phyloP scores from a whole-genome alignment of 1,139 yeast species.

The Diutina sp. region DNA sequence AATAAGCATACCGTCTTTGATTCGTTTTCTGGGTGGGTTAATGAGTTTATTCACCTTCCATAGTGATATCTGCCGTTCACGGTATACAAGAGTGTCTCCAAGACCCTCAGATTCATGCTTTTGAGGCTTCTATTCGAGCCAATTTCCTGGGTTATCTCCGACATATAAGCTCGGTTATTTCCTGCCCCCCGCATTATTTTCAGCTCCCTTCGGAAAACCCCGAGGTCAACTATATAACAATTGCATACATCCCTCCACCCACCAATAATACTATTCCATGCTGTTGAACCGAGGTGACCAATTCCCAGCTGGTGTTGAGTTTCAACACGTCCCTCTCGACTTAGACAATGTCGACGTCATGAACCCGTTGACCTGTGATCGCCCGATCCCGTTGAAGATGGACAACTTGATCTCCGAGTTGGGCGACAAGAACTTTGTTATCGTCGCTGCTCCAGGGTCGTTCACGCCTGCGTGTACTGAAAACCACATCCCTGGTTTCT shows the following conservation, averaged over 20 bases:
- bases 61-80: too few relatives aligned
- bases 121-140: background rate
- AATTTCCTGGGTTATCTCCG: background rate
- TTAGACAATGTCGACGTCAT: constrained; percentile 27
- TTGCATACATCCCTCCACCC: background rate
- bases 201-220: background rate
- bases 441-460: constrained; percentile 84
- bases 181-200: background rate
- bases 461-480: constrained; percentile 86
- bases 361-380: constrained; percentile 36
- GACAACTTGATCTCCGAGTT: constrained; percentile 26
- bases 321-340: constrained; percentile 41
- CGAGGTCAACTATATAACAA: background rate
- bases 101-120: too few relatives aligned
- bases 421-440: constrained; percentile 28
- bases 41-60: too few relatives aligned
- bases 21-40: too few relatives aligned
- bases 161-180: background rate
- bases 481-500: constrained; percentile 67
- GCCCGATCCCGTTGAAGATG: constrained; percentile 33
- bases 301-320: constrained; percentile 41
- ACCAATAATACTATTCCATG: background rate
- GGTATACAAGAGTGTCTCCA: too few relatives aligned
- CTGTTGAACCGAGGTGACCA: constrained; percentile 11
- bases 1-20: too few relatives aligned